Evolutionary conservation across 2,329 filamentous ascomycete species (phyloP), one percentile per base, ranked within the genome.

Genomic region (Microdochium paspali): DNA sequence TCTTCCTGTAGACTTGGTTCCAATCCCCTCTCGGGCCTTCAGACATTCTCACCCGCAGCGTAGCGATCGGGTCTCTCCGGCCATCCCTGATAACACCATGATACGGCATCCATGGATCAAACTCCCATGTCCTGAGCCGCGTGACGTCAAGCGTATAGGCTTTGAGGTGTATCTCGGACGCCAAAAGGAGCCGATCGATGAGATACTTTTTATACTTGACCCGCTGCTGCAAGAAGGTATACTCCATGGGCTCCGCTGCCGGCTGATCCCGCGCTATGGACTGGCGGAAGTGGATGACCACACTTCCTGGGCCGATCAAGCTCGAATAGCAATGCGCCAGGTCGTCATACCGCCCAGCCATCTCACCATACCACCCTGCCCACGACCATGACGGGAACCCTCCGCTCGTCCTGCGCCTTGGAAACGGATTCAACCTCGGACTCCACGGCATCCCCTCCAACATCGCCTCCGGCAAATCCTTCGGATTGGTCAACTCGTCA

Each of bases 331-430:
- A 40, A 20, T 40, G 35, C 18, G 35, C n/a, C 35, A 40, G 35
- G 35, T 40, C 35, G 6, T 40, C 35, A 21, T 40, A 20, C 13
- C 35, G 35, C 6, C 5, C 4, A 4, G 35, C 30, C 4, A 48
- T 45, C 42, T 48, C 46, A 21, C 40, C 28, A 15, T 23, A 28
- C 46, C 46, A 48, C 12, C 46, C 46, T 7, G 42, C 42, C 46
- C 46, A 48, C 3, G 46, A 48, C 46, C 46, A 48, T 15, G 46
- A 48, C 15, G 46, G 46, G 25, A 48, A 48, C 25, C 26, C 10
- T 6, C 18, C 35, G 35, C 18, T 12, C 18, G 12, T 20, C 15
- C n/a, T 21, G 13, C 4, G 13, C 18, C 35, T 6, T 21, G 35
- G 35, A 9, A 40, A 18, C 26, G 18, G 20, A 9, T 31, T 42